Percentiles rank a stretch among this genome's conserved stretches.
Evolutionary conservation across 2,329 filamentous ascomycete species (phyloP).

Genomic region (Ophiostoma pallidulum): DNA sequence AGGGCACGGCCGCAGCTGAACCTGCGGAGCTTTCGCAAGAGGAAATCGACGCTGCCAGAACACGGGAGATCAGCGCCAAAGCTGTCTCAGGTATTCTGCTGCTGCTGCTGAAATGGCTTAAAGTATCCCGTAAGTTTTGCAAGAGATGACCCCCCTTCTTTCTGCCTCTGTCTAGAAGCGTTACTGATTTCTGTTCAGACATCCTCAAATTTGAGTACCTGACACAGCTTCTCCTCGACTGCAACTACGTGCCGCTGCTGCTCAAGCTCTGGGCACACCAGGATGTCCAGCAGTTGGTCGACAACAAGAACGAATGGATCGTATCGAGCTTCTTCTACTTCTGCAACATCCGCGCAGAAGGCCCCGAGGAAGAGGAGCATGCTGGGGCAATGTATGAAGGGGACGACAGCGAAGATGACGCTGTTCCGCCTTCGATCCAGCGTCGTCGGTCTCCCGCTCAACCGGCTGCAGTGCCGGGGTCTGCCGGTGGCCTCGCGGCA

Average conservation of each 20-base stretch:
- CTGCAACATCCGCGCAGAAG: constrained; percentile 56
- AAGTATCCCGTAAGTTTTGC: constrained; percentile 70
- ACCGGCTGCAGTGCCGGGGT: not conserved
- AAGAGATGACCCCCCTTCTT: not conserved
- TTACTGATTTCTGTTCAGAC: constrained; percentile 42
- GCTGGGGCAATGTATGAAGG: constrained; percentile 28
- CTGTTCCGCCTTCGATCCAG: constrained; percentile 74
- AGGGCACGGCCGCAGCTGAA: constrained; percentile 20
- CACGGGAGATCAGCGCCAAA: constrained; percentile 81
- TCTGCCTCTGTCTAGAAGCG: not conserved
- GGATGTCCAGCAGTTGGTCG: constrained; percentile 82
- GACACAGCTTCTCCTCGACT: constrained; percentile 85
- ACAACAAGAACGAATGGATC: constrained; percentile 72
- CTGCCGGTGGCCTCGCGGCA: constrained; percentile 19
- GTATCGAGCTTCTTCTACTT: constrained; percentile 86
- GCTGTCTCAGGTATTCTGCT: constrained; percentile 84
- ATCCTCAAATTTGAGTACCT: constrained; percentile 93
- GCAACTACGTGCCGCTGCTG: constrained; percentile 86
- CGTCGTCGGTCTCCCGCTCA: constrained; percentile 34
- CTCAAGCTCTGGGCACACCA: constrained; percentile 91
- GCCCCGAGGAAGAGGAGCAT: constrained; percentile 12
- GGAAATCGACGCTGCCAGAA: constrained; percentile 71
- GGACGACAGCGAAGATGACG: constrained; percentile 60
- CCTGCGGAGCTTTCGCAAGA: constrained; percentile 48
- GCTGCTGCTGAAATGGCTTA: constrained; percentile 91